Base-by-base conservation (phyloP, 2,329 filamentous ascomycete genomes). In the Blastomyces parvus region DNA sequence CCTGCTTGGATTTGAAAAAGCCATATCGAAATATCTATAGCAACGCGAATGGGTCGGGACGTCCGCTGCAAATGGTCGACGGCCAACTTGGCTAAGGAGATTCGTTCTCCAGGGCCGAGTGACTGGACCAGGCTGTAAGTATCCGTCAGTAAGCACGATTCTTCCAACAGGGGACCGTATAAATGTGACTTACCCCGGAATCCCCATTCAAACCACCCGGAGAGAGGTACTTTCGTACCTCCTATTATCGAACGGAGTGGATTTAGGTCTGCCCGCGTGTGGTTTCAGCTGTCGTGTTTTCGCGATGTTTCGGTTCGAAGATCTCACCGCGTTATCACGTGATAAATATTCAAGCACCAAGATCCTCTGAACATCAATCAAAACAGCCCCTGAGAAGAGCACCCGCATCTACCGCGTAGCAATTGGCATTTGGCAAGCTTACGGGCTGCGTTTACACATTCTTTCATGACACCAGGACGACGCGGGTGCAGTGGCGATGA, bases 21-120 rank as follows among this genome's bases (percentile, higher is more conserved):
- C 94, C 94, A 99, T 72, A 99, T 97, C 2, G 91, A 91, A 69
- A 96, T 89, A 73, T 99, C 94, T 67, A 99, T 89, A 48, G 94
- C 94, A 57, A 99, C 82, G 50, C 92, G 88, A 50, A 97, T 80
- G 0, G 92, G 92, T 1, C 87, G 83, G 30, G 84, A 83, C 13
- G 85, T 86, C 62, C 82, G 76, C 70, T 91, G 85, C 67, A 95
- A 84, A 68, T 90, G 88, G 58, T 91, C 85, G 56, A 91, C 82
- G 38, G 92, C 88, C 60, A 97, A 83, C 72, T 90, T 95, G 42
- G 89, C 86, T 11, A 99, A 82, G 22, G 94, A 88, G 62, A 95
- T 81, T 64, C 92, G 85, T 71, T 88, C 82, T 62, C 91, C 91
- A 9, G 86, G 79, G 50, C 92, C 92, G 69, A 99, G 89, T 74